Base-by-base conservation (phyloP, 768 basidiomycete genomes). In the Pulveroboletus sp. region DNA sequence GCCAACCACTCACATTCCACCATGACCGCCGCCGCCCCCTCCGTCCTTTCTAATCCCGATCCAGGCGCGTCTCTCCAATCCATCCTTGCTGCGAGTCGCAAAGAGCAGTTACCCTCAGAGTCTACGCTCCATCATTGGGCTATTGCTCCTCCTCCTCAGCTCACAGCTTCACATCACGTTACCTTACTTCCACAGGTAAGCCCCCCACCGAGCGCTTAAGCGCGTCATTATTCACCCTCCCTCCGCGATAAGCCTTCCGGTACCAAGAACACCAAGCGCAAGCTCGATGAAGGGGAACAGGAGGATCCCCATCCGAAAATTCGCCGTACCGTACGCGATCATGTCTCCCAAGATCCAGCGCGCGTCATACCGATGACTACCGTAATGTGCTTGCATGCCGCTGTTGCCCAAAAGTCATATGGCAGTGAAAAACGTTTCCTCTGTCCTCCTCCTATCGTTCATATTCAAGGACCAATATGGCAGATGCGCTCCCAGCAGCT, bases 371-470 rank as follows among this genome's bases (percentile, higher is more conserved):
- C 87, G 52, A 91, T 93, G 90, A 92, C 90, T 33, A 92, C 89
- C 35, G 88, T 93, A 30, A 81, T 91, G 54, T 92, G 89, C 58
- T 76, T 93, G 46, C 93, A 95, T 62, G 91, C 93, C 24, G 90
- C 89, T 30, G 91, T 93, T 44, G 93, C 91, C 2, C 93, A 96
- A 73, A 96, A 96, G 72, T 93, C 91, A 10, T 96, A 96, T 65
- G 91, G 91, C 45, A 91, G 86, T 67, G 93, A 96, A 73, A 93
- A 94, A 68, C 86, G 93, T 50, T 93, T 94, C 65, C 79, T 97
- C 33, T 92, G 89, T 61, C 93, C 93, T 8, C 93, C 93, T 3
- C 93, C 93, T 8, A 82, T 95, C 50, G 90, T 97, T 28, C 89
- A 91, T 58, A 90, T 94, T 56, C 89, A 92, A 60, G 91, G 92